Evolutionary conservation across 2,329 filamentous ascomycete genomes (phyloP).

Genomic region (Penicillium paneum): DNA sequence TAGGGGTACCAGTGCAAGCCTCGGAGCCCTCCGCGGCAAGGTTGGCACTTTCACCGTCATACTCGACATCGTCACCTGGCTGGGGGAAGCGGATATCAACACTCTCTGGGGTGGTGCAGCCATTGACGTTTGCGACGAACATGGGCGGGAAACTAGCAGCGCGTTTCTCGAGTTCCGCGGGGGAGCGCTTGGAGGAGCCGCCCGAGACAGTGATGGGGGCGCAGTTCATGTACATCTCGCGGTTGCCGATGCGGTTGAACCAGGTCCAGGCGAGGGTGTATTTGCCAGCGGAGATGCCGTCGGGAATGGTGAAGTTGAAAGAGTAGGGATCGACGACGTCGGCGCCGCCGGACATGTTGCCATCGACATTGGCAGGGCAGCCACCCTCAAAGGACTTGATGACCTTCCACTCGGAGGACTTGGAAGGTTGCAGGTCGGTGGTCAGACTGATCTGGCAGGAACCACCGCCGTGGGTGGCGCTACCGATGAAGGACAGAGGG

Average conservation of each 20-base stretch:
- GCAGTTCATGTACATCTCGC: slow-evolving; percentile 98
- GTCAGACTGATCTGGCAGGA: slow-evolving; percentile 88
- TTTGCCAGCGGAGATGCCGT: slow-evolving; percentile 68
- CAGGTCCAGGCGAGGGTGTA: slow-evolving; percentile 89
- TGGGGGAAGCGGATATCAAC: slow-evolving; percentile 65
- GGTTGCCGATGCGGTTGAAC: slow-evolving; percentile 89
- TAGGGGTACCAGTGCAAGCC: slow-evolving; percentile 32
- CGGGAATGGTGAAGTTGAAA: slow-evolving; percentile 70
- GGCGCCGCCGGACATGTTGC: slow-evolving; percentile 57
- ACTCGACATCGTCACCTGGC: slow-evolving; percentile 59
- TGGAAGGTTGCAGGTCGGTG: slow-evolving; percentile 67
- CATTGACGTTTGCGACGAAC: slow-evolving; percentile 69
- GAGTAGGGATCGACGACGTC: slow-evolving; percentile 48
- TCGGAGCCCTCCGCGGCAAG: slow-evolving; percentile 32
- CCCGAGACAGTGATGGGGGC: slow-evolving; percentile 66
- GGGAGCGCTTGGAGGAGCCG: slow-evolving; percentile 45
- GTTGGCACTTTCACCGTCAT: slow-evolving; percentile 42
- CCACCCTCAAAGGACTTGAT: slow-evolving; percentile 85
- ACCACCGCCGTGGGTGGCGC: slow-evolving; percentile 82
- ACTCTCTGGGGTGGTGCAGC: slow-evolving; percentile 55
- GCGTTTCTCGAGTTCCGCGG: slow-evolving; percentile 49
- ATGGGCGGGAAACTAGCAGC: slow-evolving; percentile 65
- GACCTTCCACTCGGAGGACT: slow-evolving; percentile 73
- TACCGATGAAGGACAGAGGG: slow-evolving; percentile 63
- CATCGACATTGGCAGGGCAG: slow-evolving; percentile 64